Percentiles rank a stretch among this genome's conserved stretches.
Conservation (phyloP, 2,329 filamentous ascomycete genomes). For the Alternaria tenuissima region DNA sequence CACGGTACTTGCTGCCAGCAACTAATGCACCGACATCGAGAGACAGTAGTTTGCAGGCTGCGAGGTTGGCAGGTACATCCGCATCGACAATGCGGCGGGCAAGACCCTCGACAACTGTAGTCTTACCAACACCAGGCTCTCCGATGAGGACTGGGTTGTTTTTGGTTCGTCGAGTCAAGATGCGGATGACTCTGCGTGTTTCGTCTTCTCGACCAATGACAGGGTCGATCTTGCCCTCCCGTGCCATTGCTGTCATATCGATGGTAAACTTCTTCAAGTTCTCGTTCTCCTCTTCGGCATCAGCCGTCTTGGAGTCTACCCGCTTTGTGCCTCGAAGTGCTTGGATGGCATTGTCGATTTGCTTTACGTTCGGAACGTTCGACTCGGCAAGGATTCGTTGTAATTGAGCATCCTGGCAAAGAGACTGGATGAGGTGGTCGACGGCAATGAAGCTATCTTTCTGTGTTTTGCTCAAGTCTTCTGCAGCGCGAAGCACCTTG, state of each 20-base stretch:
- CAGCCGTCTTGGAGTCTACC: slow-evolving; percentile 95
- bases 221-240: slow-evolving; percentile 97
- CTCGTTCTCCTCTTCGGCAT: slow-evolving; percentile 90
- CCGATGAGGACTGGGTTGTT: slow-evolving; percentile 99
- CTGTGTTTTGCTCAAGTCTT: slow-evolving; percentile 94
- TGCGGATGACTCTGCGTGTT: slow-evolving; percentile 89
- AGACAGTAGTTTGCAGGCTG: slow-evolving; percentile 91
- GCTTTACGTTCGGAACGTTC: slow-evolving; percentile 89
- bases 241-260: slow-evolving; percentile 95
- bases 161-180: slow-evolving; percentile 92
- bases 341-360: slow-evolving; percentile 88
- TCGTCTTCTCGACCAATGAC: slow-evolving; percentile 98
- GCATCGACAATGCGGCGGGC: slow-evolving; percentile 95
- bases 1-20: slow-evolving; percentile 96
- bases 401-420: slow-evolving; percentile 80
- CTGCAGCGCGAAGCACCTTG: slow-evolving; percentile 81
- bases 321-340: slow-evolving; percentile 91
- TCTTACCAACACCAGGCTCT: slow-evolving; percentile 98
- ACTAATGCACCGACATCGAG: slow-evolving; percentile 95
- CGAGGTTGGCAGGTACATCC: slow-evolving; percentile 94
- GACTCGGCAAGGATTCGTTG: slow-evolving; percentile 80
- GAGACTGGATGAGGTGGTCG: slow-evolving; percentile 88
- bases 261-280: slow-evolving; percentile 98
- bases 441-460: slow-evolving; percentile 95
- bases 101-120: slow-evolving; percentile 94